Base-by-base conservation (phyloP, 345 rosid species). In the Firmiana major region DNA sequence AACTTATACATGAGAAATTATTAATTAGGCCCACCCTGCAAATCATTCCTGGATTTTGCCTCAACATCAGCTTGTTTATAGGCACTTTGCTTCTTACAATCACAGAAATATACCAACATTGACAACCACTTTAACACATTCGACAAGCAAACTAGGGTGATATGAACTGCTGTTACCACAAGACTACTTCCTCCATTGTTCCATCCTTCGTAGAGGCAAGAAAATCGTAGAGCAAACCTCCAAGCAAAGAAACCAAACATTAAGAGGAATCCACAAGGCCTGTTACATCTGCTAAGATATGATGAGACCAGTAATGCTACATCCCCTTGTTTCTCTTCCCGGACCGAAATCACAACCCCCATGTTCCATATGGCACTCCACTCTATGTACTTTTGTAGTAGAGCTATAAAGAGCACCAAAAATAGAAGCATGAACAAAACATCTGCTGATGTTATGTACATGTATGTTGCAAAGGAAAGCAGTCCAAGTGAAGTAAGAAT, bases 361-460 rank as follows among this genome's bases (percentile, higher is more conserved):
- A 42, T 68, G 67, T 85, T 76, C 88, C 88, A 87, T 16, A 83
- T 17, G 7, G 77, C 85, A 51, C 86, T 81, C 86, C 88, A 85
- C 67, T 87, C 81, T 0, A 58, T 6, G 38, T 21, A 55, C 38
- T 73, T 73, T 1, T 15, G 65, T 45, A 53, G 53, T 53, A n/a
- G 77, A 74, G 17, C 24, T 43, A 58, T 43, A 60, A 60, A 58
- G 12, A 45, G 57, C 40, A 74, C 76, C 43, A 16, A 10, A 26
- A 58, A 74, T 43, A 73, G 46, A 21, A 22, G 12, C 76, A 57
- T 22, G 36, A 57, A 58, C 28, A 73, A 40, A 40, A 24, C 34
- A 73, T 5, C 11, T 24, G 21, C 1, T 42, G 54, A 58, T 24
- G 46, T 15, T 2, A 73, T 15, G 76, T 7, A 73, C 15, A 73